Evolutionary conservation across 805 yeast species (phyloP).

Genomic region (Saccharomyces jurei): DNA sequence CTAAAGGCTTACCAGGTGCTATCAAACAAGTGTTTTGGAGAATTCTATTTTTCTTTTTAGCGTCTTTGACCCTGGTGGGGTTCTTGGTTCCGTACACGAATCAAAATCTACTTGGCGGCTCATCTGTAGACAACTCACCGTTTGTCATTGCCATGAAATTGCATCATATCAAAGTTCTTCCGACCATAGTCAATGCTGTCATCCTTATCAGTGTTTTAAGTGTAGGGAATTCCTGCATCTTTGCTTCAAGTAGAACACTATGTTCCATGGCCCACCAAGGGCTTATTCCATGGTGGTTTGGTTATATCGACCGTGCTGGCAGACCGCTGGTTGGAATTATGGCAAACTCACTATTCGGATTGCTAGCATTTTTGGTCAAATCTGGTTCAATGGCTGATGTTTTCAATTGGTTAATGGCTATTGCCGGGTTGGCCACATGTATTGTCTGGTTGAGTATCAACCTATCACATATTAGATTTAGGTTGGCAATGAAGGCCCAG

Average conservation of each 20-base stretch:
- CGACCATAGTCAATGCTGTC: slow-evolving; percentile 51
- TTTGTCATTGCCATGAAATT: slow-evolving; percentile 52
- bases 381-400: slow-evolving; percentile 39
- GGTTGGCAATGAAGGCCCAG: slow-evolving; percentile 47
- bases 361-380: slow-evolving; percentile 48
- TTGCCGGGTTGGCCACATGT: slow-evolving; percentile 49
- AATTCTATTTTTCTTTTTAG: slow-evolving; percentile 48
- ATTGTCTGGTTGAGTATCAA: slow-evolving; percentile 54
- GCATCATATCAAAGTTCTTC: slow-evolving; percentile 47
- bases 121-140: slow-evolving; percentile 51
- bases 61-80: slow-evolving; percentile 49
- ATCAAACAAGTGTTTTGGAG: slow-evolving; percentile 64
- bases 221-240: slow-evolving; percentile 40
- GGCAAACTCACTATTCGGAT: slow-evolving; percentile 39
- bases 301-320: slow-evolving; percentile 41
- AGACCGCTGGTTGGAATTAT: slow-evolving; percentile 46
- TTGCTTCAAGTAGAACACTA: slow-evolving; percentile 45
- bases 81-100: slow-evolving; percentile 48
- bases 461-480: slow-evolving; percentile 45
- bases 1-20: slow-evolving; percentile 58
- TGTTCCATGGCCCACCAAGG: slow-evolving; percentile 46
- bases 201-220: slow-evolving; percentile 48
- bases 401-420: slow-evolving; percentile 51
- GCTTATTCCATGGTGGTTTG: slow-evolving; percentile 40
- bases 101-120: slow-evolving; percentile 40